Evolutionary conservation across 257 asterid species (phyloP).

Genomic region (Jasminum sambac): DNA sequence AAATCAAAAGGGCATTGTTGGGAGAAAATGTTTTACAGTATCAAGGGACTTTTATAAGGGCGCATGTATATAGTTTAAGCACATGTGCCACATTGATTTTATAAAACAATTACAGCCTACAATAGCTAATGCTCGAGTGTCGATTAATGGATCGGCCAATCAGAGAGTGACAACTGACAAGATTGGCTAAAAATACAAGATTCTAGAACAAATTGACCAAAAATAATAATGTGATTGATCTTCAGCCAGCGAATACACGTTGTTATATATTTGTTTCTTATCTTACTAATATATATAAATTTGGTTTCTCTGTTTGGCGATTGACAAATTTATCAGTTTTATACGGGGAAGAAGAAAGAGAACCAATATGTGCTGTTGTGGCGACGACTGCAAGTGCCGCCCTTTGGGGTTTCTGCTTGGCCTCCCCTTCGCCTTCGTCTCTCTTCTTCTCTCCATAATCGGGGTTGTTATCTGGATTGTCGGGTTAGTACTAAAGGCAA

Average conservation of each 20-base stretch:
- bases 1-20: no score
- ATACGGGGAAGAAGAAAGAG: neutral
- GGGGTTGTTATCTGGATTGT: constrained; percentile 35
- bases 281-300: neutral
- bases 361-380: constrained; percentile 28
- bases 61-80: no score
- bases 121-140: neutral
- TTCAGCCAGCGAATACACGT: neutral
- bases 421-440: constrained; percentile 33
- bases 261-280: neutral
- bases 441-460: constrained; percentile 33
- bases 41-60: no score
- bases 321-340: neutral
- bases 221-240: neutral
- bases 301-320: neutral
- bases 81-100: neutral
- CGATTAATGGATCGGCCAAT: neutral
- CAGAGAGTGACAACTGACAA: neutral
- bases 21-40: no score
- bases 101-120: neutral
- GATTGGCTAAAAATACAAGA: neutral
- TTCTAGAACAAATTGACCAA: neutral
- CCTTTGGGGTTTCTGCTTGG: constrained; percentile 35
- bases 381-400: constrained; percentile 26
- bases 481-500: constrained; percentile 15